Conservation (phyloP, 306 rosid genomes). For the Arachis hypogaea region DNA sequence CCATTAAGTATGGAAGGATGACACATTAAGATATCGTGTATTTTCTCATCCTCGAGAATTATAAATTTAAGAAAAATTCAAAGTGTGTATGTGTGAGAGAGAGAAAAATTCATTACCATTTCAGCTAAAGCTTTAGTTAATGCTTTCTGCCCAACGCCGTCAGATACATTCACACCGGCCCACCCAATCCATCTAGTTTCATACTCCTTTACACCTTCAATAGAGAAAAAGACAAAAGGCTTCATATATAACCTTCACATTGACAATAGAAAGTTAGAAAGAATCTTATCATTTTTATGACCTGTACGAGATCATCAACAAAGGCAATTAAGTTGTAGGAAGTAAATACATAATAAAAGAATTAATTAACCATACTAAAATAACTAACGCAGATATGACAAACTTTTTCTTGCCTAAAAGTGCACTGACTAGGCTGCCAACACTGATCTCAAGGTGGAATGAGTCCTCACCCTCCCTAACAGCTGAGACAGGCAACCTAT, state of each 20-base stretch:
- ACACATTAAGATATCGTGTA: constrained; percentile 11
- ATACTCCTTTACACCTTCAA: constrained; percentile 91
- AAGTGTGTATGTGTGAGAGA: too few relatives aligned
- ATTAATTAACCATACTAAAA: constrained; percentile 6
- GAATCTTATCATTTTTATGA: constrained; percentile 23
- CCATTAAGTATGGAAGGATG: background rate
- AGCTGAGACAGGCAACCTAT: constrained; percentile 94
- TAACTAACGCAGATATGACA: constrained; percentile 33
- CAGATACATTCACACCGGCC: constrained; percentile 96
- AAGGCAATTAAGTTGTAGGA: constrained; percentile 8
- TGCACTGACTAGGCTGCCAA: constrained; percentile 94
- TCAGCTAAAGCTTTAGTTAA: constrained; percentile 85
- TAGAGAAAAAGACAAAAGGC: constrained; percentile 29
- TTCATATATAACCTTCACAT: constrained; percentile 36
- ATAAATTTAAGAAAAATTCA: constrained; percentile 25
- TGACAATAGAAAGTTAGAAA: constrained; percentile 12
- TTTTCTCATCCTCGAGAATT: constrained; percentile 10
- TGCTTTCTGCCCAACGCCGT: constrained; percentile 72
- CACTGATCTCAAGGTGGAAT: constrained; percentile 89
- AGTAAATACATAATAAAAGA: background rate
- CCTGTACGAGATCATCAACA: background rate
- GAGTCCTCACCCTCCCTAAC: constrained; percentile 78
- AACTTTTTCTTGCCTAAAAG: constrained; percentile 71
- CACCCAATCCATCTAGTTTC: constrained; percentile 99
- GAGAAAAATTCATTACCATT: constrained; percentile 60